These are phyloP conservation scores for Amanita pseudoporphyria DNA, from an alignment of 768 basidiomycete species.

Conservation along the genomic window DNA sequence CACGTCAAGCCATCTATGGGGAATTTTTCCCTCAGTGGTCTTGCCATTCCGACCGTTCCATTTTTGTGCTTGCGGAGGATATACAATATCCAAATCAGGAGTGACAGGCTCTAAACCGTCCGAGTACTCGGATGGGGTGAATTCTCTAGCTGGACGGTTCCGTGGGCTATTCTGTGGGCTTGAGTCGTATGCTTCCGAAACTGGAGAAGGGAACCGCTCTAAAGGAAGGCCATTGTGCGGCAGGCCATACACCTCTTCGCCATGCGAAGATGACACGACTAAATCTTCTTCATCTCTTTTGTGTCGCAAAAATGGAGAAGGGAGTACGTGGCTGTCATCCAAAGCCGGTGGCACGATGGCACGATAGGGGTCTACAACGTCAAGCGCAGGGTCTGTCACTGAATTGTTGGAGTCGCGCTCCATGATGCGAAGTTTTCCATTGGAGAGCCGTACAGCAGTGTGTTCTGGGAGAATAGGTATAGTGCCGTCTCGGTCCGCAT, in stretches of 20 bases:
- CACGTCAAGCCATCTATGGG: not conserved
- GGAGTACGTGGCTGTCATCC: not conserved
- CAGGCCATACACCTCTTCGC: not conserved
- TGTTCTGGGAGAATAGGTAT: not conserved
- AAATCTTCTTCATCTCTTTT: not conserved
- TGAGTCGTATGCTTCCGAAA: not conserved
- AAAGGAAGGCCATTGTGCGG: not conserved
- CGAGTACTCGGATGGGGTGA: not conserved
- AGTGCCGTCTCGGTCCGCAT: not conserved
- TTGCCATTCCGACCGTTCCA: not conserved
- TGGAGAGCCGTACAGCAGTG: not conserved
- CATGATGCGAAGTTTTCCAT: not conserved
- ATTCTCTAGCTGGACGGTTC: not conserved
- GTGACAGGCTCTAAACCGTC: not conserved
- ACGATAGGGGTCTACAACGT: not conserved
- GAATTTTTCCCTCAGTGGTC: not conserved
- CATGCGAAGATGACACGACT: too few relatives aligned
- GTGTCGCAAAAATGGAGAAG: not conserved
- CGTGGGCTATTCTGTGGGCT: not conserved
- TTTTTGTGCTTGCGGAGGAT: not conserved
- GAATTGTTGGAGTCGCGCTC: not conserved
- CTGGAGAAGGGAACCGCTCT: not conserved
- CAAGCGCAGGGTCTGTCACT: not conserved
- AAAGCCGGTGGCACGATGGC: conserved; percentile 1
- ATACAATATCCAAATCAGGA: conserved; percentile 2